Conservation (phyloP, 148 eudicot genomes). For the Spergularia bocconei region DNA sequence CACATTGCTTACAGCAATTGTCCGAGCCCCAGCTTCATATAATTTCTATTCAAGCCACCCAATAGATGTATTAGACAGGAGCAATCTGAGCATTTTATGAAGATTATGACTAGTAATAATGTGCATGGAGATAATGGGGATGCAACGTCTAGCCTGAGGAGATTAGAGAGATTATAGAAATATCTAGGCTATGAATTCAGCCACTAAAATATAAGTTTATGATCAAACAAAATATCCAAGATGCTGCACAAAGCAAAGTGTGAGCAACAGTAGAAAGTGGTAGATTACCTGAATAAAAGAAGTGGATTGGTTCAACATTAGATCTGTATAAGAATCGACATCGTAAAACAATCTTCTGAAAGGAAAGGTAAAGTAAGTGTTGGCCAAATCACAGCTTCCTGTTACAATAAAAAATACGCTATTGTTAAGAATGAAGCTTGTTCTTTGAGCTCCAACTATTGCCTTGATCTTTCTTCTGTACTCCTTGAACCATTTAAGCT, state of each 20-base stretch:
- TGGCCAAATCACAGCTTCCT: constrained; percentile 38
- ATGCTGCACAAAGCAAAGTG: too few relatives aligned
- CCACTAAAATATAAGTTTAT: too few relatives aligned
- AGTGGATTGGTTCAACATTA: constrained; percentile 43
- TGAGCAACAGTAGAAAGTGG: too few relatives aligned
- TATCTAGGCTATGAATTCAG: too few relatives aligned
- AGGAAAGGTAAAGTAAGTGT: constrained; percentile 33
- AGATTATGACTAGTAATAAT: neutral
- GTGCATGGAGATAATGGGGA: too few relatives aligned
- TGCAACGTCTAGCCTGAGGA: too few relatives aligned
- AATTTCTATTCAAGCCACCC: constrained; percentile 32
- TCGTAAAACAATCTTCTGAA: constrained; percentile 25
- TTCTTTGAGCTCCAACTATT: constrained; percentile 33
- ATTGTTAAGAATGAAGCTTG: constrained; percentile 27
- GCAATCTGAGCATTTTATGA: neutral
- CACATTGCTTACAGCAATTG: constrained; percentile 43
- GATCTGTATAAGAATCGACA: constrained; percentile 32
- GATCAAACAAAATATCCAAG: too few relatives aligned
- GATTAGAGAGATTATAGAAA: too few relatives aligned
- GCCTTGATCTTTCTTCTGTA: constrained; percentile 28
- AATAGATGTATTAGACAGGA: neutral
- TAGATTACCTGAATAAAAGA: constrained; percentile 46
- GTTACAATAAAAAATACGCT: constrained; percentile 18
- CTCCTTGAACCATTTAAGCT: constrained; percentile 33
- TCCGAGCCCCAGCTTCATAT: constrained; percentile 54